Evolutionary conservation across 805 yeast genomes (phyloP).

Genomic region (Candida bentonensis): DNA sequence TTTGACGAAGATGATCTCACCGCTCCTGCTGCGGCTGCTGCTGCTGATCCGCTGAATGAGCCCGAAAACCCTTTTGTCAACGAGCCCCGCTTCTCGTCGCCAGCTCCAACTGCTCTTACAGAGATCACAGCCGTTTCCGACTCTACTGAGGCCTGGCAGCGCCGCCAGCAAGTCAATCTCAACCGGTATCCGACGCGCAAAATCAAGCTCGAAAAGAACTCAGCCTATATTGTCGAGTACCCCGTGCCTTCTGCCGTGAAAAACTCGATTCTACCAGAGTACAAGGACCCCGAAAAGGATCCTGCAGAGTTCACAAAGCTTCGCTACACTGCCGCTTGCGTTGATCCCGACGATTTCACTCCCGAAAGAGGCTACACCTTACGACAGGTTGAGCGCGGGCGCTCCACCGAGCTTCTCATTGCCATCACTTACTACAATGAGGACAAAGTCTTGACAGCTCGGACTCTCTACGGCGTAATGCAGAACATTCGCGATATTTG

Average conservation of each 20-base stretch:
- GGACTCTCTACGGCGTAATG: conserved; percentile 51
- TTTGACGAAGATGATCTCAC: background rate
- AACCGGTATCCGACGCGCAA: conserved; percentile 22
- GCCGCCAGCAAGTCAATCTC: conserved; percentile 25
- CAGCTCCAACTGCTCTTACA: conserved; percentile 11
- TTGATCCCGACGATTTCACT: conserved; percentile 54
- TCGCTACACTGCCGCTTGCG: conserved; percentile 52
- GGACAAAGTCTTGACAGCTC: conserved; percentile 45
- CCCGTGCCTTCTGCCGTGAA: conserved; percentile 29
- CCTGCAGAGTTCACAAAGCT: conserved; percentile 40
- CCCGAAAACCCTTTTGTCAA: conserved; percentile 2
- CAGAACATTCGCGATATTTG: conserved; percentile 49
- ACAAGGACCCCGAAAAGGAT: conserved; percentile 31
- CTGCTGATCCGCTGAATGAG: background rate
- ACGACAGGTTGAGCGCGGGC: conserved; percentile 41
- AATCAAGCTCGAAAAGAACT: conserved; percentile 3
- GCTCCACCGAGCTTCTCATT: conserved; percentile 47
- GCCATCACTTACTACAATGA: conserved; percentile 57
- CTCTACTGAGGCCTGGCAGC: background rate
- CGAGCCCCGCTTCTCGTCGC: conserved; percentile 17
- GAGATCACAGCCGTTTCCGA: background rate
- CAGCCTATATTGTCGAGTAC: conserved; percentile 14
- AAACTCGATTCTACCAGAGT: conserved; percentile 21
- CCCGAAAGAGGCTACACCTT: conserved; percentile 38
- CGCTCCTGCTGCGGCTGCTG: background rate